Evolutionary conservation across 2,329 filamentous ascomycete genomes (phyloP).

Genomic region (Claviceps sp.): DNA sequence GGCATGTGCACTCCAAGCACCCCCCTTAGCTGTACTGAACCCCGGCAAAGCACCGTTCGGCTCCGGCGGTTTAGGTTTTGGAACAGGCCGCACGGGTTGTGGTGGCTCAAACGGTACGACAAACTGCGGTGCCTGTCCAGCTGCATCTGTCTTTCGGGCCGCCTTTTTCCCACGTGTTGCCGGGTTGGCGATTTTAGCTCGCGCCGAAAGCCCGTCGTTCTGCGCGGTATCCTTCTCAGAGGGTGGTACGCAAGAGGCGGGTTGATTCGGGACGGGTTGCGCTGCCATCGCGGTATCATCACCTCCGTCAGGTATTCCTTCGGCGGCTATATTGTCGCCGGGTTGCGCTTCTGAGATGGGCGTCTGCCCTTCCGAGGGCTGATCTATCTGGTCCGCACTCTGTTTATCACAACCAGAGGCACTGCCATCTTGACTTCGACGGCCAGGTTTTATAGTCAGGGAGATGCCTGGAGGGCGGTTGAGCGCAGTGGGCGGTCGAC

Average conservation of each 20-base stretch:
- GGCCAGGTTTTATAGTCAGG: background rate
- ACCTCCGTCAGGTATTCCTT: background rate
- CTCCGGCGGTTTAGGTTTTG: background rate
- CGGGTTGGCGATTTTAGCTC: constrained; percentile 27
- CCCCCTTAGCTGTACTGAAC: constrained; percentile 38
- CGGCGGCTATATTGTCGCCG: background rate
- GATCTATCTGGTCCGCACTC: background rate
- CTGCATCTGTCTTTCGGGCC: constrained; percentile 36
- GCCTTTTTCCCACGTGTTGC: constrained; percentile 41
- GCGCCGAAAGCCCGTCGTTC: background rate
- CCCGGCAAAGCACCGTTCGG: constrained; percentile 21
- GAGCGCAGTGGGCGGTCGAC: constrained; percentile 2
- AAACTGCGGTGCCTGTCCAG: constrained; percentile 31
- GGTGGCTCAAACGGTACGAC: constrained; percentile 24
- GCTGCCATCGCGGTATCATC: background rate
- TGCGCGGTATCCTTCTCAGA: background rate
- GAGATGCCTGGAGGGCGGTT: background rate
- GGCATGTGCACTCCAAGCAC: constrained; percentile 58
- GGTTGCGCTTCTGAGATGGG: background rate
- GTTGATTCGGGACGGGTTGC: background rate
- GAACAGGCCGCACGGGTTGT: constrained; percentile 5
- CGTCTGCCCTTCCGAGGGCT: background rate
- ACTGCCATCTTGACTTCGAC: background rate
- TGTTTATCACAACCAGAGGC: background rate
- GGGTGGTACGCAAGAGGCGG: background rate